A percentile compares a stretch with the other conserved stretches of the same genome.
phyloP scores from a whole-genome alignment of 345 rosid genomes.

The Eutrema yunnanense region DNA sequence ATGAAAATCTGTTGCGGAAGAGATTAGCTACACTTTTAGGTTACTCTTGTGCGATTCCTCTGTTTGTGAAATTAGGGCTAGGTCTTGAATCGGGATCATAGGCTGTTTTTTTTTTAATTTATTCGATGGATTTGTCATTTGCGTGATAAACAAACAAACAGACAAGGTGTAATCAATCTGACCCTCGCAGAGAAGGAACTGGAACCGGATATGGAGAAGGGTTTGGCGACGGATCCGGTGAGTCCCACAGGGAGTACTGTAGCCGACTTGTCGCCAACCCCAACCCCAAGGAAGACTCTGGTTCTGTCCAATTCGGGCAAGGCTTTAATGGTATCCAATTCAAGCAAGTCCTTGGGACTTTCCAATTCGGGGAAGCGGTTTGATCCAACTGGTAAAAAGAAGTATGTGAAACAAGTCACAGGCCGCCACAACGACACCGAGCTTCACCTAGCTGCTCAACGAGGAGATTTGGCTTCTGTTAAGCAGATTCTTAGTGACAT shows the following conservation, averaged over 20 bases:
- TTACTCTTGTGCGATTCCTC: background rate
- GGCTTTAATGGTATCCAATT: conserved; percentile 52
- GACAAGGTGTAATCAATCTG: conserved; percentile 11
- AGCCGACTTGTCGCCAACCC: conserved; percentile 32
- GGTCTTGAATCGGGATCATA: conserved; percentile 4
- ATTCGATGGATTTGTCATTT: background rate
- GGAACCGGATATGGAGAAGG: conserved; percentile 30
- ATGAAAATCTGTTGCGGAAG: background rate
- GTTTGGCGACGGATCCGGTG: conserved; percentile 1
- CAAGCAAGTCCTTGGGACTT: conserved; percentile 53
- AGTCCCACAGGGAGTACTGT: conserved; percentile 27
- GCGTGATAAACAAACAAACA: conserved; percentile 14
- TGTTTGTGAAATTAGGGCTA: background rate
- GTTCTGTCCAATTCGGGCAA: conserved; percentile 56
- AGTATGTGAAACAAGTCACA: conserved; percentile 91
- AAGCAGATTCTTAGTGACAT: conserved; percentile 65
- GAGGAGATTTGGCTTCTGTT: conserved; percentile 64
- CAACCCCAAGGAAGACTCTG: conserved; percentile 51
- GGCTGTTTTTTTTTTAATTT: background rate
- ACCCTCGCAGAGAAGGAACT: conserved; percentile 21
- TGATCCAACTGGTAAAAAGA: conserved; percentile 62
- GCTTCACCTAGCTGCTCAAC: conserved; percentile 84
- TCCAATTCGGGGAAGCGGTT: conserved; percentile 71
- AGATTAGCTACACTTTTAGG: background rate
- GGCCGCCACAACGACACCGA: conserved; percentile 96